Percentiles rank a stretch among this genome's conserved stretches.
Evolutionary conservation across 139 green algal species (phyloP).

Genomic region (Medakamo hakoo): DNA sequence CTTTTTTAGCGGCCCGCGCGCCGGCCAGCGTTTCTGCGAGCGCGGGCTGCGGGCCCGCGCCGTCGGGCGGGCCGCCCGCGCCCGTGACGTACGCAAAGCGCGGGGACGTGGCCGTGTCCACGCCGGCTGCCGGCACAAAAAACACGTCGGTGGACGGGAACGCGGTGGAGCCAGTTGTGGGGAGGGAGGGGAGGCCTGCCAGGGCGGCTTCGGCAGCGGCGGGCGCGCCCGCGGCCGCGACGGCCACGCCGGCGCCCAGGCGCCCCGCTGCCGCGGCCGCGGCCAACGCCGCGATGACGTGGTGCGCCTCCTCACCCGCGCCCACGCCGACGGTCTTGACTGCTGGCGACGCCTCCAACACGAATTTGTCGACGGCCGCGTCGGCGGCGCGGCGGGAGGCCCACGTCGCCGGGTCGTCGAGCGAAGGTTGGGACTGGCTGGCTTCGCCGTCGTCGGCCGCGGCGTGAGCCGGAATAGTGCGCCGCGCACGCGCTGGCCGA

Average conservation of each 20-base stretch:
- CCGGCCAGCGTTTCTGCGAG: not conserved
- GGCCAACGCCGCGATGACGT: not conserved
- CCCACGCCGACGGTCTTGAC: not conserved
- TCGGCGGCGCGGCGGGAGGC: too few species aligned
- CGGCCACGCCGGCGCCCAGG: not conserved
- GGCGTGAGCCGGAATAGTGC: too few species aligned
- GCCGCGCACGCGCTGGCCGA: too few species aligned
- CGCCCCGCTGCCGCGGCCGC: too few species aligned
- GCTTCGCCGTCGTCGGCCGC: too few species aligned
- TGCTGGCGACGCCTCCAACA: not conserved
- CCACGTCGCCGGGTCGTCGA: too few species aligned
- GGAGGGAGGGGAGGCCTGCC: not conserved
- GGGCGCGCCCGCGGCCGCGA: not conserved
- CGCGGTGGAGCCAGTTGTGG: not conserved
- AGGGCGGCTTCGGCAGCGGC: not conserved
- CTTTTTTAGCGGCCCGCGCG: too few species aligned
- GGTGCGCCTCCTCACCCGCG: too few species aligned
- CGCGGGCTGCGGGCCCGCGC: not conserved
- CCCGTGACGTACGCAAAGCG: not conserved
- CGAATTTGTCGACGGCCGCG: too few species aligned
- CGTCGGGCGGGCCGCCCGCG: not conserved
- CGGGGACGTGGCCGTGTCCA: not conserved
- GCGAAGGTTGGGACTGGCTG: too few species aligned
- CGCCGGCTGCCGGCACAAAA: too few species aligned
- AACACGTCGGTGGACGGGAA: not conserved